Base-by-base conservation (phyloP, 345 rosid genomes). In the Eucalyptus marginata region DNA sequence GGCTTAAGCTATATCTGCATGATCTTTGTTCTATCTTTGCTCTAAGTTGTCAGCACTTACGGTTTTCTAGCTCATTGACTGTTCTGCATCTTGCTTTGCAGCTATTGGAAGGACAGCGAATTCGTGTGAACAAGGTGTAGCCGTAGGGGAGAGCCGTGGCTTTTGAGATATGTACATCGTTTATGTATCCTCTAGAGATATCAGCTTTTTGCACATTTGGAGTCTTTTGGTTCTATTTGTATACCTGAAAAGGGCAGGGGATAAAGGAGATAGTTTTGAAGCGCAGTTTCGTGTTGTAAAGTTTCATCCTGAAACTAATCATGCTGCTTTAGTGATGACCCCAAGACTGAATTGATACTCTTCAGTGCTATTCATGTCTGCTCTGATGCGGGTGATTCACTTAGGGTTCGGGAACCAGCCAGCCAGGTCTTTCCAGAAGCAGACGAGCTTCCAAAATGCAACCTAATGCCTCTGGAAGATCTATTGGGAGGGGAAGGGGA, bases 121-220 rank as follows among this genome's bases (percentile, higher is more conserved):
- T 97, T 90, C 99, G 98, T 43, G 99, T 96, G 89, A 96, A 96
- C 92, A 96, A 95, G 93, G 99, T 98, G 0, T 97, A 94, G 93
- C 49, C 20, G 49, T 14, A 20, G 14, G 84, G 29, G 29, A 76
- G 84, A 40, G 84, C 84, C 11, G 20, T 76, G 47, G 47, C 47
- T 40, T 76, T 76, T 76, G 29, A 40, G 84, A 76, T 76, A 76
- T 22, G 47, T 49, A 86, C 89, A 76, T 56, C 54, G 86, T 47
- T 25, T 52, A 86, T 62, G 44, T 86, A 40, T 46, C 10, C 33
- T 25, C 29, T 5, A 4, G 29, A n/a, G 66, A 49, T 22, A 43
- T 31, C 17, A 4, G 14, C 29, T 20, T 40, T 76, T 76, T 76
- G 47, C 84, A 40, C 47, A 10, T 76, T 40, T 40, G 84, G 84